Base-by-base conservation (phyloP, 306 rosid species). In the Begonia fuchsioides region DNA sequence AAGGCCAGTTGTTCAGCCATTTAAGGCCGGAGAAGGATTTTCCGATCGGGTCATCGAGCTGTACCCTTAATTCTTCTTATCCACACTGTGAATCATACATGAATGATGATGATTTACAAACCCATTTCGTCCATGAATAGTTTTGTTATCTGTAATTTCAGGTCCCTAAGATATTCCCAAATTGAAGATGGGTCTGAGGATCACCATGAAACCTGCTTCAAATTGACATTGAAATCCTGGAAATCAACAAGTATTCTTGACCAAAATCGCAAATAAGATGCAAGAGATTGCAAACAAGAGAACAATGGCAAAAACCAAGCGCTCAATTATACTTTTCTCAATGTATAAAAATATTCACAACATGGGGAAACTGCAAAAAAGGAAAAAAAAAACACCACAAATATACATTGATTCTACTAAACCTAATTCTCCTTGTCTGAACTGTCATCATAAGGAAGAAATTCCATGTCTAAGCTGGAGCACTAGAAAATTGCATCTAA, bases 1-100 rank as follows among this genome's bases (percentile, higher is more conserved):
- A 59, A 85, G 95, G 60, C 98, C 98, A 57, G 77, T 90, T 15
- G 65, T 82, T 57, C 96, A 82, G 65, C 68, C 12, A 39, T 82
- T 49, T 83, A 61, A 73, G 61, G 55, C 49, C 38, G 32, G 13
- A 19, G n/a, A 16, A 51, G 43, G 13, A 58, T 18, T 45, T 46
- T 35, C 38, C 32, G 13, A 41, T 41, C 35, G 35, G 8, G 45
- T 26, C 7, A 26, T 26, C 35, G 7, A 26, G 35, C 35, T 26
- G 35, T 26, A 20, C 32, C 32, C 5, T 26, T n/a, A n/a, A 54
- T 41, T 38, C 15, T 54, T 43, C 43, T 54, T n/a, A 18, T 17
- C 49, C 17, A 43, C 49, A 15, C 13, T 54, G 49, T 17, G 3
- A 6, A 54, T 19, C 15, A 38, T 32, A 12, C 15, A 54, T 12